These are phyloP conservation scores for Neofusicoccum parvum DNA, from an alignment of 2,329 filamentous ascomycete species.

Conservation along the genomic window DNA sequence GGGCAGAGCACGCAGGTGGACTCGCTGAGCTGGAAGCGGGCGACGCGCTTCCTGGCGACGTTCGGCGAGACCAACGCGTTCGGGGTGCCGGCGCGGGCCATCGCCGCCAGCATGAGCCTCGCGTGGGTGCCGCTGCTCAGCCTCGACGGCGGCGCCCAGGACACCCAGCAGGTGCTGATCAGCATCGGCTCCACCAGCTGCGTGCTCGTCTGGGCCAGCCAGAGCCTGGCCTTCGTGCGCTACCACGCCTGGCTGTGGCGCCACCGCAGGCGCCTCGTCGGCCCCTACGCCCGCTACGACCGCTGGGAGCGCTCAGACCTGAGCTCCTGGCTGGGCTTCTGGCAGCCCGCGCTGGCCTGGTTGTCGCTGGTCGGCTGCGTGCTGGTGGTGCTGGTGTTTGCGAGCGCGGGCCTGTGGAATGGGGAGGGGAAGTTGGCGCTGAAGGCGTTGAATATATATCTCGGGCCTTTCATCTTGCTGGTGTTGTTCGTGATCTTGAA, in stretches of 20 bases:
- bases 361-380: constrained; percentile 26
- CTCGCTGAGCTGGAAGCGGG: neutral
- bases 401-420: neutral
- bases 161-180: constrained; percentile 6
- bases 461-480: neutral
- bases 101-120: neutral
- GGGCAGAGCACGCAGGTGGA: constrained; percentile 2
- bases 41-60: neutral
- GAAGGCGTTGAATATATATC: neutral
- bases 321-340: neutral
- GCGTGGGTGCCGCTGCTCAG: constrained; percentile 13
- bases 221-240: constrained; percentile 4
- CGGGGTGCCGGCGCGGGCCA: neutral
- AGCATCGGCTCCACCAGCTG: constrained; percentile 8
- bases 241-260: constrained; percentile 1
- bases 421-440: neutral
- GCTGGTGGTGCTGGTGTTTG: neutral
- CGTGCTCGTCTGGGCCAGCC: constrained; percentile 10
- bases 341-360: neutral
- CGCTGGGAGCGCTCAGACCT: neutral
- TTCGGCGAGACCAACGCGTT: neutral
- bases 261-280: neutral
- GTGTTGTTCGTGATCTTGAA: neutral
- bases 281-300: neutral
- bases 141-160: neutral